phyloP scores from a whole-genome alignment of 306 rosid genomes.

The Sicyos baderoa region DNA sequence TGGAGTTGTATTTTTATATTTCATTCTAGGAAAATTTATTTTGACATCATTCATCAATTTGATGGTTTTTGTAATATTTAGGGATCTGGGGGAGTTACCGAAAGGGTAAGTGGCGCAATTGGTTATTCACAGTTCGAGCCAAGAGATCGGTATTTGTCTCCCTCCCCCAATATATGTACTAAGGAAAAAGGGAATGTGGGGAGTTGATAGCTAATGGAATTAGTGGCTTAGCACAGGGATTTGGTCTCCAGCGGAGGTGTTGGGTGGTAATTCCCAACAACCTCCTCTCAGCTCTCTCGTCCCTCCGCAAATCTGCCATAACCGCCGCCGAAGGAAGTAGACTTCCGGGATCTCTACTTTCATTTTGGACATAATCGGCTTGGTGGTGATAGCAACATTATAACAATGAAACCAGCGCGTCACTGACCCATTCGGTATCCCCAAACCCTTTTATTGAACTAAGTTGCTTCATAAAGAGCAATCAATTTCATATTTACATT shows the following conservation, averaged over 20 bases:
- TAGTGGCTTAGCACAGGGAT: conserved; percentile 63
- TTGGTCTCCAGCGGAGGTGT: conserved; percentile 81
- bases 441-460: too few species aligned
- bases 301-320: conserved; percentile 53
- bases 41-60: too few species aligned
- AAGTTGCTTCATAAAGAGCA: not conserved
- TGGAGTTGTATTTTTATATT: not conserved
- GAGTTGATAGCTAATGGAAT: conserved; percentile 78
- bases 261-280: conserved; percentile 60
- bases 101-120: too few species aligned
- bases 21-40: conserved; percentile 1
- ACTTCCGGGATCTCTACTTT: conserved; percentile 52
- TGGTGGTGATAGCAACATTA: conserved; percentile 73
- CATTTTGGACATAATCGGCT: conserved; percentile 81
- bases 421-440: too few species aligned
- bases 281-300: conserved; percentile 68
- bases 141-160: too few species aligned
- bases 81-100: too few species aligned
- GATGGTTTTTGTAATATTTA: conserved; percentile 23
- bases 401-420: too few species aligned
- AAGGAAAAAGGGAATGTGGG: too few species aligned
- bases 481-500: too few species aligned
- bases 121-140: too few species aligned
- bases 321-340: conserved; percentile 78
- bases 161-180: too few species aligned